Conservation (phyloP, 2,329 filamentous ascomycete species). For the Colletotrichum sansevieriae region DNA sequence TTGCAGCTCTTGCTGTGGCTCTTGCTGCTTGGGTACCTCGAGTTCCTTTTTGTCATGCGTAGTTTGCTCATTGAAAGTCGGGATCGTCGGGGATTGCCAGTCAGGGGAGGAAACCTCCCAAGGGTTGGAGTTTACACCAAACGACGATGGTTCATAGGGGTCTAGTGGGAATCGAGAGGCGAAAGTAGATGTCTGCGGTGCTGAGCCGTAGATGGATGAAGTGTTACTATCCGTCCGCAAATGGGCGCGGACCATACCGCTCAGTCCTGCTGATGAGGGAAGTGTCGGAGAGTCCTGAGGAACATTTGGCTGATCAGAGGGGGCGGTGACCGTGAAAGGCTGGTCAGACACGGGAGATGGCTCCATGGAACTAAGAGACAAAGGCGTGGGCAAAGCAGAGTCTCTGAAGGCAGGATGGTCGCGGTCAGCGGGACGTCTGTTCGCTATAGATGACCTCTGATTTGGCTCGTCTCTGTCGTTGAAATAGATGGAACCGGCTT, state of each 20-base stretch:
- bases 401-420: slow-evolving; percentile 68
- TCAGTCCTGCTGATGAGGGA: slow-evolving; percentile 77
- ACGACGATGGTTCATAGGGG: slow-evolving; percentile 46
- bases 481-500: slow-evolving; percentile 56
- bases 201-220: slow-evolving; percentile 80
- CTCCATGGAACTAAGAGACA: slow-evolving; percentile 52
- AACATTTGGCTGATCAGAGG: slow-evolving; percentile 45
- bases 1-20: not conserved
- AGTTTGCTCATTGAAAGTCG: slow-evolving; percentile 31
- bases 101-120: slow-evolving; percentile 55
- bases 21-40: not conserved
- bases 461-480: slow-evolving; percentile 57
- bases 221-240: slow-evolving; percentile 83
- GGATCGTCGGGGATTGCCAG: slow-evolving; percentile 41
- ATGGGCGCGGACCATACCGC: slow-evolving; percentile 86
- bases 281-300: slow-evolving; percentile 82
- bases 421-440: slow-evolving; percentile 64
- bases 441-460: slow-evolving; percentile 52
- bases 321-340: slow-evolving; percentile 33
- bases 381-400: slow-evolving; percentile 58
- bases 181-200: slow-evolving; percentile 53
- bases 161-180: slow-evolving; percentile 55
- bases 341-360: slow-evolving; percentile 46
- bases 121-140: slow-evolving; percentile 55
- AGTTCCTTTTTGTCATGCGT: not conserved